phyloP scores from a whole-genome alignment of 192 early-diverging fungal genomes.

The Coemansia sp. region DNA sequence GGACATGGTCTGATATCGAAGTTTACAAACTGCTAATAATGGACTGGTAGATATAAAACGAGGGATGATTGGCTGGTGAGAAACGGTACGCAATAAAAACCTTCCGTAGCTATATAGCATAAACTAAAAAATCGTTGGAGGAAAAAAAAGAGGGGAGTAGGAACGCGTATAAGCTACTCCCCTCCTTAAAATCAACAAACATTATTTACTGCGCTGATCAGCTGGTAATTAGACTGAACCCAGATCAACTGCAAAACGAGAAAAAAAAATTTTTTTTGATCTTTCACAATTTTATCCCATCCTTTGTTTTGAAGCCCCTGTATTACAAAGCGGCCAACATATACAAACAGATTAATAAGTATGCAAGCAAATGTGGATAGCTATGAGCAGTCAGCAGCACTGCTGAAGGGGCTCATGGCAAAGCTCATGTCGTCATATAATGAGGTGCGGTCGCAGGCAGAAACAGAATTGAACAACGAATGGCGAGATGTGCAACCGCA shows the following conservation, averaged over 20 bases:
- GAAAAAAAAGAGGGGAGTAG: background rate
- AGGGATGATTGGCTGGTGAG: too few relatives aligned
- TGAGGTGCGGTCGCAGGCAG: slow-evolving; percentile 60
- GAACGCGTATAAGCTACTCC: background rate
- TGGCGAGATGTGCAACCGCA: slow-evolving; percentile 62
- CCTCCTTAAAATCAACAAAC: background rate
- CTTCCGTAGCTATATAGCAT: background rate
- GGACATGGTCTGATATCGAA: slow-evolving; percentile 24
- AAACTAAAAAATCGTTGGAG: background rate
- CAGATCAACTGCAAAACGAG: too few relatives aligned
- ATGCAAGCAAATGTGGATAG: slow-evolving; percentile 24
- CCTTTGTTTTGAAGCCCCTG: too few relatives aligned
- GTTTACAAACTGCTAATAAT: background rate
- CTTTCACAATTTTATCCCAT: too few relatives aligned
- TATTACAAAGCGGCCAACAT: too few relatives aligned
- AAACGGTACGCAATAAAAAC: background rate
- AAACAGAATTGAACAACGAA: slow-evolving; percentile 59
- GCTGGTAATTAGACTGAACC: background rate
- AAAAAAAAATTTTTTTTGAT: too few relatives aligned
- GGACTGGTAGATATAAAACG: slow-evolving; percentile 6
- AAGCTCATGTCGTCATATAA: slow-evolving; percentile 61
- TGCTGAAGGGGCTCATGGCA: slow-evolving; percentile 48
- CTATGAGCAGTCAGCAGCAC: slow-evolving; percentile 37
- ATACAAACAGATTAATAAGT: too few relatives aligned
- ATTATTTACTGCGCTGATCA: slow-evolving; percentile 1